Evolutionary conservation across 441 rosid species (phyloP), one percentile per base, ranked within the genome.

Genomic region (Arabidopsis hybrid): DNA sequence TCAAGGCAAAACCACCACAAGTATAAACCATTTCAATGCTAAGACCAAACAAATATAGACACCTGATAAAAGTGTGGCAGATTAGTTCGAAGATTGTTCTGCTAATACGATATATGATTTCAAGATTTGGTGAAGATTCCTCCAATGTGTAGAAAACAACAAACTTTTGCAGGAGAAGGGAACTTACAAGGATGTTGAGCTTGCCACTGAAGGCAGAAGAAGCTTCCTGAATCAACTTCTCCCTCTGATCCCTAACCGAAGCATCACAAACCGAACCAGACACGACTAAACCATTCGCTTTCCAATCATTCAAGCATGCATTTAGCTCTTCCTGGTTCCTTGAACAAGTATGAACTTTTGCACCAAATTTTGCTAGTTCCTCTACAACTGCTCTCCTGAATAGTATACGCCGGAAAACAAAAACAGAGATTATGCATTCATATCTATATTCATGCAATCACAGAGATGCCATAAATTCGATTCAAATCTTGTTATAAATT

Each of bases 241-340:
- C 83, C 51, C 91, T 83, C 68, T 85, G 89, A 29, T 71, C 84
- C 56, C 59, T 72, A 73, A 62, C 60, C 2, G 89, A 74, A 18
- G 78, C 81, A 77, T 89, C 94, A 76, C 91, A 89, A 36, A 87
- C 85, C 4, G 88, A 87, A 26, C 90, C 94, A 32, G 81, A 80
- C 42, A 89, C 90, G 63, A n/a, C 32, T 69, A 85, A 78, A 29
- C 87, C 91, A 63, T 82, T 73, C 2, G 77, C 36, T 39, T 72
- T 81, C 94, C 88, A 85, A 66, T 83, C 84, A 45, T 77, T 73
- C 71, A 85, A 77, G 76, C 94, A 78, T 73, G 71, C 43, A 3
- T 42, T 60, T 5, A 89, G 77, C 81, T 89, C 91, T 17, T 75
- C 78, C 53, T 82, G 80, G 72, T 85, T 84, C 81, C 91, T 83